Evolutionary conservation across 2,329 filamentous ascomycete genomes (phyloP).

Genomic region (Dothideomycetidae sp.): DNA sequence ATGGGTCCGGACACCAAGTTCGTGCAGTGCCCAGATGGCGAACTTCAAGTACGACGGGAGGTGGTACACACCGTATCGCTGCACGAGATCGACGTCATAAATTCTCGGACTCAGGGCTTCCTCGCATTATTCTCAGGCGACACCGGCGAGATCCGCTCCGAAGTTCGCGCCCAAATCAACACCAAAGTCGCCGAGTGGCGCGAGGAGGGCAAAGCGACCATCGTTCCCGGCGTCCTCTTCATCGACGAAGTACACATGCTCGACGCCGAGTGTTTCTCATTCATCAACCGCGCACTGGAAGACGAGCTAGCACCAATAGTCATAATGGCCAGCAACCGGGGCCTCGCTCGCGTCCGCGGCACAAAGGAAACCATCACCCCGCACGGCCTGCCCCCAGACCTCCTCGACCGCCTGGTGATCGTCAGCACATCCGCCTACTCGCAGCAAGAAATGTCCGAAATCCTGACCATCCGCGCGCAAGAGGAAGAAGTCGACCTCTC

Average conservation of each 20-base stretch:
- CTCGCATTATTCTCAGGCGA: conserved; percentile 94
- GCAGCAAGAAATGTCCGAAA: conserved; percentile 77
- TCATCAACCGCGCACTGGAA: conserved; percentile 92
- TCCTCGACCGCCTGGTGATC: conserved; percentile 90
- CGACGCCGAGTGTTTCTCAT: conserved; percentile 97
- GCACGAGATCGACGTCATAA: conserved; percentile 98
- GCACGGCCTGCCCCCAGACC: conserved; percentile 87
- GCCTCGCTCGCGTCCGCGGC: conserved; percentile 78
- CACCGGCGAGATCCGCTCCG: conserved; percentile 92
- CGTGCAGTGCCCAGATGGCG: conserved; percentile 90
- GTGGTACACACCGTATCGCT: conserved; percentile 92
- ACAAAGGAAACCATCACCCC: conserved; percentile 77
- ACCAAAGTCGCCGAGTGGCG: conserved; percentile 99
- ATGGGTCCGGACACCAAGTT: conserved; percentile 99
- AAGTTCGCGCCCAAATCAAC: conserved; percentile 97
- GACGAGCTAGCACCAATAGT: conserved; percentile 90
- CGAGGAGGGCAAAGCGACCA: conserved; percentile 97
- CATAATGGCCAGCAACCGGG: conserved; percentile 98
- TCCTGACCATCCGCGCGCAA: conserved; percentile 78
- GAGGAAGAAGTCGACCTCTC: conserved; percentile 93
- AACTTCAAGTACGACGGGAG: conserved; percentile 93
- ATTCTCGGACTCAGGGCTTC: conserved; percentile 96
- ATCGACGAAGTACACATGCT: conserved; percentile 99
- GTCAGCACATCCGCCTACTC: conserved; percentile 82
- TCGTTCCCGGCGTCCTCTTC: conserved; percentile 91